Base-by-base conservation (phyloP, 139 green algal species). In the Chlamydomonas sphaeroides region DNA sequence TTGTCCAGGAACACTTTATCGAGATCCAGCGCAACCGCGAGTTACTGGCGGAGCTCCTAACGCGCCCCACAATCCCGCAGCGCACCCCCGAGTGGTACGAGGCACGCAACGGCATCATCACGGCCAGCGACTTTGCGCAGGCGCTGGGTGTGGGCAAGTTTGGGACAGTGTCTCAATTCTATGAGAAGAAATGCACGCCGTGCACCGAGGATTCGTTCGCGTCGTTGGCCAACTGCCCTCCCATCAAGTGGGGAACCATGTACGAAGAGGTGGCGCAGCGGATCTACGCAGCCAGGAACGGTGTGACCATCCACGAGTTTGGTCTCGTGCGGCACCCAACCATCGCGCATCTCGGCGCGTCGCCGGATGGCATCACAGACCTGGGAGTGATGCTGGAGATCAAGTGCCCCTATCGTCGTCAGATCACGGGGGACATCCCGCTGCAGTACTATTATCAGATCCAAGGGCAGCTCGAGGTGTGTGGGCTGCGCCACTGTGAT, bases 351-450 rank as follows among this genome's bases (percentile, higher is more conserved):
- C 21, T 87, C 25, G 82, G 82, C 5, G 82, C 82, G 2, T 83
- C 70, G 2, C 82, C 82, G 0, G 82, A 87, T 53, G 82, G 82
- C 48, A 83, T 87, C 65, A 87, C 72, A 35, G 72, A 87, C 21
- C 8, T 42, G 15, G 82, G 82, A 23, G 49, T 87, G 51, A 87
- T 87, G 82, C 25, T 87, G 15, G 82, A 87, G 65, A 87, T 87
- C 82, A 87, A 87, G 72, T 87, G 82, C 30, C 82, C 82, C 33
- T 87, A 20, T 3, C 45, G 42, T 1, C 72, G 82, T 5, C 53
- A 73, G 48, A 78, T 83, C 51, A 68, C 59, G 3, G 73, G 73
- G 38, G 51, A 72, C 5, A 53, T 87, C 2, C 72, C 82, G 5
- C 5, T 33, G 48, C 65, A 81, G 66, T 87, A 87, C 82, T 67